A percentile compares a stretch with the other conserved stretches of the same genome.
Conservation (phyloP, 2,329 filamentous ascomycete species). For the Nigrograna mackinnonii region DNA sequence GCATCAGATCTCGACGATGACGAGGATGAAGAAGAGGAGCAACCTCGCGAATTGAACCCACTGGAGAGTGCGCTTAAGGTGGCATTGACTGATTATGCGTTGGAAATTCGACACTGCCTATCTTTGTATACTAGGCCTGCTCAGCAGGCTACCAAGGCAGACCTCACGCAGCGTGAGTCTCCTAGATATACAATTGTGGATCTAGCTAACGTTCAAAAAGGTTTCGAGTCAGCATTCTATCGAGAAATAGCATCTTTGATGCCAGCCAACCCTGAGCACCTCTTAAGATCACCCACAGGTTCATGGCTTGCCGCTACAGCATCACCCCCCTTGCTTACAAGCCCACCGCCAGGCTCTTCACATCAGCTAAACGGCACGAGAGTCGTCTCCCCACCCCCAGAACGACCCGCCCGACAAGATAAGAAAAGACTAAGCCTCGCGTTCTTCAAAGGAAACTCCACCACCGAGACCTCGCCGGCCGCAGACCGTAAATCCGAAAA, state of each 20-base stretch:
- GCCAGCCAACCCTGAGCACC: constrained; percentile 32
- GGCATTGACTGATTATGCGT: constrained; percentile 84
- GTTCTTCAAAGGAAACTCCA: constrained; percentile 41
- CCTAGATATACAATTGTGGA: constrained; percentile 3
- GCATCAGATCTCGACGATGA: constrained; percentile 21
- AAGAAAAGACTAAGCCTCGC: constrained; percentile 44
- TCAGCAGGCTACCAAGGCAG: constrained; percentile 61
- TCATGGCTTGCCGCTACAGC: constrained; percentile 34
- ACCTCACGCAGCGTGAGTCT: constrained; percentile 67
- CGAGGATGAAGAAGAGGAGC: constrained; percentile 47
- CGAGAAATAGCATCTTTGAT: constrained; percentile 47
- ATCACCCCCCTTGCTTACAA: constrained; percentile 31
- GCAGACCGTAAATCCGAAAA: constrained; percentile 20
- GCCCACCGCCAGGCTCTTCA: constrained; percentile 21
- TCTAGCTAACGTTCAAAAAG: constrained; percentile 28
- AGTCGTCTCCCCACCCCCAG: constrained; percentile 21
- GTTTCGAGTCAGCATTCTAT: constrained; percentile 51
- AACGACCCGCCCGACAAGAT: constrained; percentile 36
- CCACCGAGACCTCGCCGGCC: constrained; percentile 16
- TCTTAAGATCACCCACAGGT: constrained; percentile 33
- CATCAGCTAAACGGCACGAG: constrained; percentile 28
- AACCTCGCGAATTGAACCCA: constrained; percentile 50
- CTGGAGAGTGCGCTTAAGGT: constrained; percentile 82
- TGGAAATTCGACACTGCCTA: constrained; percentile 83
- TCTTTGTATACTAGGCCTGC: constrained; percentile 67